These are phyloP conservation scores for Lupinus albus DNA, from an alignment of 306 rosid genomes.

Conservation along the genomic window DNA sequence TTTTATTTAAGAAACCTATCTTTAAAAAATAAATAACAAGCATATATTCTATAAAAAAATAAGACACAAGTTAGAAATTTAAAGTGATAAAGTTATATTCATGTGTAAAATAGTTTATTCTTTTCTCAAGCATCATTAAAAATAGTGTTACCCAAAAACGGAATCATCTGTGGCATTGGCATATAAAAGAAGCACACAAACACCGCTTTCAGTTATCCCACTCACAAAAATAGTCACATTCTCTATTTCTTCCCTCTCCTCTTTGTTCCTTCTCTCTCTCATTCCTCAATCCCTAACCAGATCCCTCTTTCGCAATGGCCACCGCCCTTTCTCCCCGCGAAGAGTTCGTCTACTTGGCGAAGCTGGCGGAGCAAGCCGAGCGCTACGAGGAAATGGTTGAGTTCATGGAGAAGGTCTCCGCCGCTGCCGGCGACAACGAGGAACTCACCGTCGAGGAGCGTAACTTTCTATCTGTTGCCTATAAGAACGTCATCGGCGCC, in stretches of 20 bases:
- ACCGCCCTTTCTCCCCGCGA: slow-evolving; percentile 72
- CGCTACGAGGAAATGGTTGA: slow-evolving; percentile 99
- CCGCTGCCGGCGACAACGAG: slow-evolving; percentile 66
- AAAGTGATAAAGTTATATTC: too few species aligned
- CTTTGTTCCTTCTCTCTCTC: slow-evolving; percentile 21
- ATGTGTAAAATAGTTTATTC: too few species aligned
- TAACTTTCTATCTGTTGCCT: slow-evolving; percentile 92
- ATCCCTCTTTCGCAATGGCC: slow-evolving; percentile 67
- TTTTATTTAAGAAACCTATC: too few species aligned
- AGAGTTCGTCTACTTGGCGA: slow-evolving; percentile 94
- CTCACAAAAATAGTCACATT: background rate
- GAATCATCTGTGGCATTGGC: background rate
- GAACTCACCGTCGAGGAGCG: slow-evolving; percentile 93
- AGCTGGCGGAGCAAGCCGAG: slow-evolving; percentile 99
- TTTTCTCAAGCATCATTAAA: too few species aligned
- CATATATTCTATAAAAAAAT: too few species aligned
- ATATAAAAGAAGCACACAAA: background rate
- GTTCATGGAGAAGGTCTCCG: slow-evolving; percentile 95
- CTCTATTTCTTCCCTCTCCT: background rate
- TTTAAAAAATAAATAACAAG: too few species aligned
- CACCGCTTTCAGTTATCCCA: background rate
- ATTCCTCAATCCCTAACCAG: slow-evolving; percentile 16
- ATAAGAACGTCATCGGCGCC: slow-evolving; percentile 97
- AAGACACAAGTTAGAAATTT: too few species aligned
- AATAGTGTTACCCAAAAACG: too few species aligned